Conservation (phyloP, 805 yeast species). For the Saccharomycopsis oosterbeekiorum region DNA sequence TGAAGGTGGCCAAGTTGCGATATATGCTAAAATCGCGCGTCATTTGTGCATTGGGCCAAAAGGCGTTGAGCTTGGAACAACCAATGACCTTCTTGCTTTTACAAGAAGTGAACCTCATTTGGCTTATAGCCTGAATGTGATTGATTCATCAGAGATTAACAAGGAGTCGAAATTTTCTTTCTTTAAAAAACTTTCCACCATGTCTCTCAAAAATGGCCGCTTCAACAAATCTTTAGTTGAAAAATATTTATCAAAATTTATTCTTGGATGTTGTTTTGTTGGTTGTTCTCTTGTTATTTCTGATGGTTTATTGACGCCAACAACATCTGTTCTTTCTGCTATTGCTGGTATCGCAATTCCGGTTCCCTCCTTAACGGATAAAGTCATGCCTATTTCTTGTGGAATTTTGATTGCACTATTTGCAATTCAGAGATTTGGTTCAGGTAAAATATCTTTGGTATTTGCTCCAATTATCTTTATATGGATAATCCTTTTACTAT, state of each 20-base stretch:
- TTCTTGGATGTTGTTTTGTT: slow-evolving; percentile 34
- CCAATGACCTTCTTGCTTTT: slow-evolving; percentile 26
- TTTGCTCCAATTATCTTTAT: slow-evolving; percentile 47
- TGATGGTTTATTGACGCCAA: slow-evolving; percentile 55
- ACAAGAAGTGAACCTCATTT: slow-evolving; percentile 33
- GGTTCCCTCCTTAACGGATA: slow-evolving; percentile 31
- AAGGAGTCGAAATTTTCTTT: slow-evolving; percentile 1
- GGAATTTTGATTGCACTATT: slow-evolving; percentile 38
- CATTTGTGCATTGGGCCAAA: slow-evolving; percentile 36
- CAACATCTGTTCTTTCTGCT: slow-evolving; percentile 51
- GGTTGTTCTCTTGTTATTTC: slow-evolving; percentile 50
- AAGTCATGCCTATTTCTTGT: slow-evolving; percentile 41
- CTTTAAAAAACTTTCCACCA: background rate
- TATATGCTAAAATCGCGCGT: slow-evolving; percentile 47
- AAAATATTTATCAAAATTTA: slow-evolving; percentile 26
- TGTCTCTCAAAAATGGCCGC: slow-evolving; percentile 22
- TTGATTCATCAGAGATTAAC: slow-evolving; percentile 11
- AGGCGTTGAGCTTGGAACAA: slow-evolving; percentile 33
- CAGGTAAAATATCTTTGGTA: slow-evolving; percentile 35
- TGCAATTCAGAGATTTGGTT: slow-evolving; percentile 39
- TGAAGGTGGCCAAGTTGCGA: slow-evolving; percentile 59
- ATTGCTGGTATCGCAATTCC: slow-evolving; percentile 48
- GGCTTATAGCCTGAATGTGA: slow-evolving; percentile 5
- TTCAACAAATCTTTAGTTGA: slow-evolving; percentile 22
- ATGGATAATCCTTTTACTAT: slow-evolving; percentile 39